Evolutionary conservation across 768 basidiomycete genomes (phyloP).

Genomic region (Amanita rimosa): DNA sequence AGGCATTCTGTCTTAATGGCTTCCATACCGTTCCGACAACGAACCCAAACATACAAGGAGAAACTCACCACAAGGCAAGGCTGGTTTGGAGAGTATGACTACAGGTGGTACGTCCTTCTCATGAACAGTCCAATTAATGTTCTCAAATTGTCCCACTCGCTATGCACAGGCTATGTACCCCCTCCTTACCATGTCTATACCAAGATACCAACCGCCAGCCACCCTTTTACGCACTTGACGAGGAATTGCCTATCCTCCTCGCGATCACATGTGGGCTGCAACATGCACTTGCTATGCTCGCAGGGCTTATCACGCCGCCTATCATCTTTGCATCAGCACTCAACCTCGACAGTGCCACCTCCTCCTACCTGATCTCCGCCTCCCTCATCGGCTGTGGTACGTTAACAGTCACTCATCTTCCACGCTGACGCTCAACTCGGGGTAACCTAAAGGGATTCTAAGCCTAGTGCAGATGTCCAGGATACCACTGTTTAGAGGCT

Average conservation of each 20-base stretch:
- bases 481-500: slow-evolving; percentile 44
- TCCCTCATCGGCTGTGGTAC: slow-evolving; percentile 65
- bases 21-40: neutral
- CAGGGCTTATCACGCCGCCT: slow-evolving; percentile 73
- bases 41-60: slow-evolving; percentile 11
- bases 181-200: slow-evolving; percentile 47
- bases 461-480: slow-evolving; percentile 75
- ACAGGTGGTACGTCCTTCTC: slow-evolving; percentile 31
- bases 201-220: slow-evolving; percentile 29
- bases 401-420: no score
- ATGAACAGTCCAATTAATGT: neutral
- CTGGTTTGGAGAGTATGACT: slow-evolving; percentile 83
- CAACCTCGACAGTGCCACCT: slow-evolving; percentile 42
- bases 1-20: no score
- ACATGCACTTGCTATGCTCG: slow-evolving; percentile 75
- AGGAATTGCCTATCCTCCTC: slow-evolving; percentile 60
- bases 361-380: slow-evolving; percentile 73
- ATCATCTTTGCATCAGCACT: slow-evolving; percentile 66
- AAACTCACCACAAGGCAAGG: slow-evolving; percentile 40
- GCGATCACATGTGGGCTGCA: slow-evolving; percentile 66
- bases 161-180: slow-evolving; percentile 45
- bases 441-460: slow-evolving; percentile 41
- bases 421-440: no score
- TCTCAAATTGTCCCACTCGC: neutral
- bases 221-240: slow-evolving; percentile 69